These are phyloP conservation scores for Caryopteris hybrid DNA, from an alignment of 305 asterid species.

Conservation along the genomic window DNA sequence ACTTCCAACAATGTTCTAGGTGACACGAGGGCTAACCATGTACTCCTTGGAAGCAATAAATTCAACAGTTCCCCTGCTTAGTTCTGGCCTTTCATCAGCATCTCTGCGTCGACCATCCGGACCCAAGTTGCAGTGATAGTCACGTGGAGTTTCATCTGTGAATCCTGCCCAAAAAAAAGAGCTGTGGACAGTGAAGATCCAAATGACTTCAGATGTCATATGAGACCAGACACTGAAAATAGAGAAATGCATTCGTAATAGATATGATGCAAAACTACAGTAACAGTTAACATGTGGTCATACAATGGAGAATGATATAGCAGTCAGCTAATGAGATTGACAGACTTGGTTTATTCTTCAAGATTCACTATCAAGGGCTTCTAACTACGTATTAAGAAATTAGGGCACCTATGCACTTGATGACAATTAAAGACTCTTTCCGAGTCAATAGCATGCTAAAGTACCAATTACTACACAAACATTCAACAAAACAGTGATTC, in stretches of 20 bases:
- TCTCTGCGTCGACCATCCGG: slow-evolving; percentile 99
- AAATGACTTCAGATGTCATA: slow-evolving; percentile 2
- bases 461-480: no score
- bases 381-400: not conserved
- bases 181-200: not conserved
- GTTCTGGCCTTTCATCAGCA: slow-evolving; percentile 97
- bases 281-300: not conserved
- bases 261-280: slow-evolving; percentile 7
- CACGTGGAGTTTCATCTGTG: slow-evolving; percentile 93
- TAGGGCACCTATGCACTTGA: not conserved
- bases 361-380: not conserved
- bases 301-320: not conserved
- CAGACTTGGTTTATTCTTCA: not conserved
- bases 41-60: slow-evolving; percentile 90
- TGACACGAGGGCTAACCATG: slow-evolving; percentile 53
- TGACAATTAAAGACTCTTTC: not conserved
- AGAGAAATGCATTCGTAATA: slow-evolving; percentile 13
- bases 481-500: slow-evolving; percentile 18
- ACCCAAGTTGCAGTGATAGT: slow-evolving; percentile 97
- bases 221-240: not conserved
- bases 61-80: slow-evolving; percentile 98
- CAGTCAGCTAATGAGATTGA: no score
- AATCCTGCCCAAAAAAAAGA: slow-evolving; percentile 57
- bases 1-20: slow-evolving; percentile 9
- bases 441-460: no score